Conservation (phyloP, 306 rosid genomes). For the Vigna trinervia region DNA sequence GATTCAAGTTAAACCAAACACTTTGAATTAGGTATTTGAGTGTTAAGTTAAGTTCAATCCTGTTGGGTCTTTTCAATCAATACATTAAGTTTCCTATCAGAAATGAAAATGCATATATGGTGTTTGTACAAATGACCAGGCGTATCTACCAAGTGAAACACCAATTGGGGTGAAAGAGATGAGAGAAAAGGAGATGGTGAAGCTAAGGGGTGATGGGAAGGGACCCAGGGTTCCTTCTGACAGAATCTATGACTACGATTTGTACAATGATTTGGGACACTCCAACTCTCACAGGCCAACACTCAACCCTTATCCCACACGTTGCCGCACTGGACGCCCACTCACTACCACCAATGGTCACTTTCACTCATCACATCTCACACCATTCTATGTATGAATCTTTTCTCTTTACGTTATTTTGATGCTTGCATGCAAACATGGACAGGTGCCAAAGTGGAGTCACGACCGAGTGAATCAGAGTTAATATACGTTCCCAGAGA, state of each 20-base stretch:
- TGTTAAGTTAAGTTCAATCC: no score
- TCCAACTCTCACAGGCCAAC: conserved; percentile 39
- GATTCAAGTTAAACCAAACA: no score
- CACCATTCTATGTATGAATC: neutral
- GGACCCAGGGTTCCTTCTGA: neutral
- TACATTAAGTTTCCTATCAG: no score
- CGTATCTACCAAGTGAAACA: conserved; percentile 46
- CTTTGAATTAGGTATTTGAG: no score
- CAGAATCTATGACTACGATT: conserved; percentile 51
- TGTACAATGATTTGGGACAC: conserved; percentile 56
- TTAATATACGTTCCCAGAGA: conserved; percentile 57
- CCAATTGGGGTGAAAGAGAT: conserved; percentile 40
- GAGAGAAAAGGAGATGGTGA: conserved; percentile 40
- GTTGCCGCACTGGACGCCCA: conserved; percentile 58
- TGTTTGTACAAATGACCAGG: conserved; percentile 25
- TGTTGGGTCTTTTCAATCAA: no score
- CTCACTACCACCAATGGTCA: conserved; percentile 23
- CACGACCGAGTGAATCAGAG: conserved; percentile 27
- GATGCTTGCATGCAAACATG: conserved; percentile 28
- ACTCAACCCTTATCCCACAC: conserved; percentile 57
- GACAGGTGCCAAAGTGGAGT: conserved; percentile 47
- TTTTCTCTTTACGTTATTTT: neutral
- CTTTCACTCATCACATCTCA: no score
- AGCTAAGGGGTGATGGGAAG: conserved; percentile 42
- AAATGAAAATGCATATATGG: no score